phyloP scores from a whole-genome alignment of 371 early-diverging fungal species.

The Phascolomyces articulosus region DNA sequence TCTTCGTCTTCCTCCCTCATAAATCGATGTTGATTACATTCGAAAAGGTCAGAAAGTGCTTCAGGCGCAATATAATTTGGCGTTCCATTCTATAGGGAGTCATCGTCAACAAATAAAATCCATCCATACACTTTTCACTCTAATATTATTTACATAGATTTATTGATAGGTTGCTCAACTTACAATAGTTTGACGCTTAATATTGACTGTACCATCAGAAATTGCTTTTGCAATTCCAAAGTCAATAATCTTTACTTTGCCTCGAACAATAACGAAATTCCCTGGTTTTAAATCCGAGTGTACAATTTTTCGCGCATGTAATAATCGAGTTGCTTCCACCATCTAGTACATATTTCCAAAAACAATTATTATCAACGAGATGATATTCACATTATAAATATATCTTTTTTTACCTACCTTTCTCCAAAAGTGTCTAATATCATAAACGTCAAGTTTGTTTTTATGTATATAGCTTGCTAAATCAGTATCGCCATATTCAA shows the following conservation, averaged over 20 bases:
- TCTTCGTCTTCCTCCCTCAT: slow-evolving; percentile 17
- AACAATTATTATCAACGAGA: not conserved
- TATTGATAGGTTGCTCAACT: too few species aligned
- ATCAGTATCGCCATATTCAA: not conserved
- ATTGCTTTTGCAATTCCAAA: slow-evolving; percentile 99
- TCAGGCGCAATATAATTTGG: slow-evolving; percentile 99
- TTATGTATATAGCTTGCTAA: not conserved
- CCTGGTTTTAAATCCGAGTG: slow-evolving; percentile 98
- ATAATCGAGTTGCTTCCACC: slow-evolving; percentile 87
- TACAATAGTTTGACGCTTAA: slow-evolving; percentile 86
- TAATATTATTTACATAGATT: too few species aligned
- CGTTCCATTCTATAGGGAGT: slow-evolving; percentile 89
- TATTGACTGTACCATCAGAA: slow-evolving; percentile 94
- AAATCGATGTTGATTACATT: slow-evolving; percentile 32
- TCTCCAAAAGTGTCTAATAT: not conserved
- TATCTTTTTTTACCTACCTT: not conserved
- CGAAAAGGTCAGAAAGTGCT: slow-evolving; percentile 35
- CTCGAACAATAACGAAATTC: slow-evolving; percentile 88
- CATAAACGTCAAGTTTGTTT: not conserved
- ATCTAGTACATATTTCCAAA: slow-evolving; percentile 60
- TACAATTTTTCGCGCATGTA: slow-evolving; percentile 89
- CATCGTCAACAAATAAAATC: too few species aligned
- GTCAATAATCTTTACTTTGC: slow-evolving; percentile 92
- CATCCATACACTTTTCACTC: not conserved
- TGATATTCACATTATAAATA: not conserved